phyloP scores from a whole-genome alignment of 2,329 filamentous ascomycete species.

The Didymosphaeria variabile region DNA sequence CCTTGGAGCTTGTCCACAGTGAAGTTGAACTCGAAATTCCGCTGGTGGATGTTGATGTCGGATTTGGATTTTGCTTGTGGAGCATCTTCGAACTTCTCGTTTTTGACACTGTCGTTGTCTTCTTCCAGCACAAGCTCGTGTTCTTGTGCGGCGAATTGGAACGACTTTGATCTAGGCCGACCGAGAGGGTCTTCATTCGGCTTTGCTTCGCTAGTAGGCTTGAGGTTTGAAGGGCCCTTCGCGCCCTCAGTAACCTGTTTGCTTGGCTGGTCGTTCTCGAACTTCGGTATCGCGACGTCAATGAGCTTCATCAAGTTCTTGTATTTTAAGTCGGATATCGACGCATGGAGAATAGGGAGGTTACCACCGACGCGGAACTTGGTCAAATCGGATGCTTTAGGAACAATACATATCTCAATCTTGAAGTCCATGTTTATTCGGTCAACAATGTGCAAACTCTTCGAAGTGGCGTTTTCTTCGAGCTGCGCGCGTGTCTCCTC shows the following conservation, averaged over 20 bases:
- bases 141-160: slow-evolving; percentile 75
- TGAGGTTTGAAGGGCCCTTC: slow-evolving; percentile 49
- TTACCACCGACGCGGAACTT: slow-evolving; percentile 92
- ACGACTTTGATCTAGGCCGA: slow-evolving; percentile 72
- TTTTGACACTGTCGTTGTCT: slow-evolving; percentile 69
- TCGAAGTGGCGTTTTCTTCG: slow-evolving; percentile 70
- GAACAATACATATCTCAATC: slow-evolving; percentile 96
- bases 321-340: slow-evolving; percentile 94
- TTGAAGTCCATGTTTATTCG: slow-evolving; percentile 97
- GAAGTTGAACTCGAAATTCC: slow-evolving; percentile 96
- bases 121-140: slow-evolving; percentile 83
- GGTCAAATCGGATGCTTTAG: slow-evolving; percentile 91
- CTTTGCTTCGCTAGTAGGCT: slow-evolving; percentile 43
- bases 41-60: slow-evolving; percentile 76
- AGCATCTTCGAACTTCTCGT: slow-evolving; percentile 73
- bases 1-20: slow-evolving; percentile 93
- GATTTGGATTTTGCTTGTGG: slow-evolving; percentile 63
- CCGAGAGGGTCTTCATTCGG: slow-evolving; percentile 49
- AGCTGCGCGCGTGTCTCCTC: slow-evolving; percentile 88
- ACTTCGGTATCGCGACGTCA: slow-evolving; percentile 90
- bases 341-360: slow-evolving; percentile 88
- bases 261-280: slow-evolving; percentile 62
- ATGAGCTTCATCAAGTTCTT: slow-evolving; percentile 96
- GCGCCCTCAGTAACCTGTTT: slow-evolving; percentile 48
- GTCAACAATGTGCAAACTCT: slow-evolving; percentile 88